Evolutionary conservation across 1,284 basidiomycete species (phyloP).

Genomic region (Microbotryum saponariae): DNA sequence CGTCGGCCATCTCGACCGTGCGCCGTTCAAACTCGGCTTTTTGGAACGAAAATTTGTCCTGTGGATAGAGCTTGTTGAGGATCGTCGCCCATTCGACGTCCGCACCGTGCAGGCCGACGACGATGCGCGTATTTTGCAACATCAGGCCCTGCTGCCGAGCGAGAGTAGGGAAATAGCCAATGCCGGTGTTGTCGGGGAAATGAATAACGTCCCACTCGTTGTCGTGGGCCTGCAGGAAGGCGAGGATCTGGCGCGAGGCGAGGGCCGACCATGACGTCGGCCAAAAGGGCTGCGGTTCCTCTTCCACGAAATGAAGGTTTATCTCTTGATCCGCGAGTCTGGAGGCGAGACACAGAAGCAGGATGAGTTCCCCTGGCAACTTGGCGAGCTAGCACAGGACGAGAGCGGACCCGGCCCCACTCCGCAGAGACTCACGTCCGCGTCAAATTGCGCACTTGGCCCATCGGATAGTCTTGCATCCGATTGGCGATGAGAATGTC

Average conservation of each 20-base stretch:
- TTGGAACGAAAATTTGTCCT: constrained; percentile 22
- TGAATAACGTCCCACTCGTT: constrained; percentile 25
- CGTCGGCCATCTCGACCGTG: constrained; percentile 28
- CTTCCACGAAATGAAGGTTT: constrained; percentile 17
- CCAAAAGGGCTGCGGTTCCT: constrained; percentile 17
- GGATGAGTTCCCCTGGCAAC: not conserved
- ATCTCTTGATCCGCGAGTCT: constrained; percentile 12
- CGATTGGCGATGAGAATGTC: constrained; percentile 25
- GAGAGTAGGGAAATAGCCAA: constrained; percentile 26
- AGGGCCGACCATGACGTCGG: constrained; percentile 26
- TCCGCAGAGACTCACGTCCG: not conserved
- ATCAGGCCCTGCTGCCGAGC: constrained; percentile 23
- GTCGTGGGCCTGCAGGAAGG: constrained; percentile 12
- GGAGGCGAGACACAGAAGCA: not conserved
- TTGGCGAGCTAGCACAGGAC: too few relatives aligned
- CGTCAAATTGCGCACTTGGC: not conserved
- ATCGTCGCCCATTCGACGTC: constrained; percentile 30
- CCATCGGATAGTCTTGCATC: constrained; percentile 10
- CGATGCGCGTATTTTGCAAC: constrained; percentile 12
- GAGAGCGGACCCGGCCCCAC: too few relatives aligned
- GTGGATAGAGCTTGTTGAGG: constrained; percentile 28
- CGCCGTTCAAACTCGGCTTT: constrained; percentile 24
- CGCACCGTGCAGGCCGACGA: constrained; percentile 31
- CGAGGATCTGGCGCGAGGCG: constrained; percentile 26
- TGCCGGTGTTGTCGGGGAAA: constrained; percentile 32